A percentile compares a stretch with the other conserved stretches of the same genome.
Evolutionary conservation across 1,139 yeast species (phyloP).

Genomic region (Pichia sp.): DNA sequence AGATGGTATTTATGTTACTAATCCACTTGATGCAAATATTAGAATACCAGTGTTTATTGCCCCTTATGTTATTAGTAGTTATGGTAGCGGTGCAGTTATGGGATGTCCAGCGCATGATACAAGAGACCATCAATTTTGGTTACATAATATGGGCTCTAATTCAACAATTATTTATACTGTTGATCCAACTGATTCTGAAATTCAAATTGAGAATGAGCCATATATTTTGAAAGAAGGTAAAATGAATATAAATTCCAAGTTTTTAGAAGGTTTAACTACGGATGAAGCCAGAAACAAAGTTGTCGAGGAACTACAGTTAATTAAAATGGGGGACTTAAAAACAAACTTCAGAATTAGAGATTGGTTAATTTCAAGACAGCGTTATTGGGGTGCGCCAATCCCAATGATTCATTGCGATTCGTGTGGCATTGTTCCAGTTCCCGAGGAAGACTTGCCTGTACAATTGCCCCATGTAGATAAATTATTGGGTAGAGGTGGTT

Average conservation of each 20-base stretch:
- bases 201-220: slow-evolving; percentile 39
- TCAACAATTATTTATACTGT: slow-evolving; percentile 39
- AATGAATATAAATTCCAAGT: slow-evolving; percentile 45
- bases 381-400: slow-evolving; percentile 98
- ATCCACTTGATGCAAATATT: slow-evolving; percentile 48
- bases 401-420: slow-evolving; percentile 80
- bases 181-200: slow-evolving; percentile 30
- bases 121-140: slow-evolving; percentile 81
- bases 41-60: slow-evolving; percentile 77
- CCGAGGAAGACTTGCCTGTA: slow-evolving; percentile 80
- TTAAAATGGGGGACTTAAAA: slow-evolving; percentile 40
- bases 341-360: slow-evolving; percentile 69
- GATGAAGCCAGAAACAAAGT: slow-evolving; percentile 49
- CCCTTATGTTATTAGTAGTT: slow-evolving; percentile 76
- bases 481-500: slow-evolving; percentile 50
- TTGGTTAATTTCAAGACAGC: slow-evolving; percentile 90
- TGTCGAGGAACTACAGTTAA: slow-evolving; percentile 35
- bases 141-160: slow-evolving; percentile 44
- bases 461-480: slow-evolving; percentile 55
- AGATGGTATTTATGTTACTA: slow-evolving; percentile 39
- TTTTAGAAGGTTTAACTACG: slow-evolving; percentile 44
- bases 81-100: slow-evolving; percentile 94
- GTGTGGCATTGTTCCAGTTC: slow-evolving; percentile 90
- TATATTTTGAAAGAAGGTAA: slow-evolving; percentile 48
- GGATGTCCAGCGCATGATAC: slow-evolving; percentile 94